Evolutionary conservation across 2,329 filamentous ascomycete species (phyloP), one percentile per base, ranked within the genome.

Genomic region (Ophiosphaerella korrae): DNA sequence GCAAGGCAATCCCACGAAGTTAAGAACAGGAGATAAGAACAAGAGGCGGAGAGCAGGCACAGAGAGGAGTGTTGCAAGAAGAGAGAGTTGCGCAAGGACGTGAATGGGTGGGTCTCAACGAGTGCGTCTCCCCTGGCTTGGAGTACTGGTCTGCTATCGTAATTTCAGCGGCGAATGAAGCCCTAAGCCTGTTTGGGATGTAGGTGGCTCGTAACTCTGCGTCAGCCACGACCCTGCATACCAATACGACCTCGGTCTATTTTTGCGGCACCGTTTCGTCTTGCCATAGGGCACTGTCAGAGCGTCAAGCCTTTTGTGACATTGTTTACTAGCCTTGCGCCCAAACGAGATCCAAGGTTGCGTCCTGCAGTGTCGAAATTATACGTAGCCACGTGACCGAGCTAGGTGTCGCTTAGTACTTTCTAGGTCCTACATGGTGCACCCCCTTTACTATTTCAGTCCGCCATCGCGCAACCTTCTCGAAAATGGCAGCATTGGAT

Each of bases 401-500:
- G 16, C 26, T 42, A 37, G 24, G 39, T n/a, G 14, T 45, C 48
- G 34, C 50, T 54, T 57, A 59, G 53, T 31, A 41, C 53, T 36
- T 45, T 45, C 21, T 7, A 24, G 48, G 42, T 47, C 36, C 45
- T 45, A 48, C 26, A 11, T 29, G 3, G 26, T 29, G 11, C 52
- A 48, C 55, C 54, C 60, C 55, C 52, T 58, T 56, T 47, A 47
- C 37, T 40, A 57, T 45, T 34, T 53, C 59, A 60, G 52, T 61
- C 49, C 52, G 48, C 48, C 45, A 53, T 53, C 55, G 47, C 46
- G 39, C 13, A 43, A 23, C 36, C 50, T 38, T 42, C 47, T 47
- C 18, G 14, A 59, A 53, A 55, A 81, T 80, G 78, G 56, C 78
- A 14, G 66, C 70, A 38, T 59, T 84, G 46, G 81, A 84, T 64